Conservation (phyloP, 345 rosid genomes). For the Viola odorata region DNA sequence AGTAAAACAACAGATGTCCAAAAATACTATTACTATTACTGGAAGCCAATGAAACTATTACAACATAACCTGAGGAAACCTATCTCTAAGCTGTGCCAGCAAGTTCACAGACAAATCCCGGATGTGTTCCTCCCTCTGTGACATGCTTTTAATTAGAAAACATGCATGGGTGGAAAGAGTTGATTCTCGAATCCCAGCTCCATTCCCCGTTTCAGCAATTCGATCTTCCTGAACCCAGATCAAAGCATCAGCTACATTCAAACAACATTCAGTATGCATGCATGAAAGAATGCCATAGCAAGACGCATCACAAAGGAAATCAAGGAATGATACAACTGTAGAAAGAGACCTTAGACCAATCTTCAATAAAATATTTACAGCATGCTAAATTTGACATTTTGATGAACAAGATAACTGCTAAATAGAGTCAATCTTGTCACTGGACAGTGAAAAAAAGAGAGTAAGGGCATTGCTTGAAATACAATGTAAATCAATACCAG, state of each 20-base stretch:
- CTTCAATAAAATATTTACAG: too few species aligned
- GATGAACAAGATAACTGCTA: too few species aligned
- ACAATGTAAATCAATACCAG: slow-evolving; percentile 45
- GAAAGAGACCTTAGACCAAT: too few species aligned
- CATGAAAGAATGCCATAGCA: slow-evolving; percentile 8
- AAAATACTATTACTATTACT: background rate
- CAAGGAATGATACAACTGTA: too few species aligned
- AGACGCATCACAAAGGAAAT: too few species aligned
- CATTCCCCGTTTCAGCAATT: slow-evolving; percentile 66
- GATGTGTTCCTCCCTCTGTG: slow-evolving; percentile 91
- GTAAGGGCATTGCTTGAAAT: slow-evolving; percentile 4
- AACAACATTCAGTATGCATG: slow-evolving; percentile 7
- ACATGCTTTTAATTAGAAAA: slow-evolving; percentile 90
- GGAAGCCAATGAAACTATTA: background rate
- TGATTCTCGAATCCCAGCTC: slow-evolving; percentile 73
- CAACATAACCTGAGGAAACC: slow-evolving; percentile 82
- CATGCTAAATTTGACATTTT: too few species aligned
- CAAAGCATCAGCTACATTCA: slow-evolving; percentile 16
- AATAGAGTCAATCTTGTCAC: too few species aligned
- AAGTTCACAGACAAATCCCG: slow-evolving; percentile 80
- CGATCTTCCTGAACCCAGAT: slow-evolving; percentile 78
- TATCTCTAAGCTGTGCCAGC: slow-evolving; percentile 89
- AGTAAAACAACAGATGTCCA: background rate
- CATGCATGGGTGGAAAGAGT: slow-evolving; percentile 78
- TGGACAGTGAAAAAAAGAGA: background rate